Percentiles rank a stretch among this genome's conserved stretches.
phyloP scores from a whole-genome alignment of 1,284 basidiomycete genomes.

The Coniferiporia weirii region DNA sequence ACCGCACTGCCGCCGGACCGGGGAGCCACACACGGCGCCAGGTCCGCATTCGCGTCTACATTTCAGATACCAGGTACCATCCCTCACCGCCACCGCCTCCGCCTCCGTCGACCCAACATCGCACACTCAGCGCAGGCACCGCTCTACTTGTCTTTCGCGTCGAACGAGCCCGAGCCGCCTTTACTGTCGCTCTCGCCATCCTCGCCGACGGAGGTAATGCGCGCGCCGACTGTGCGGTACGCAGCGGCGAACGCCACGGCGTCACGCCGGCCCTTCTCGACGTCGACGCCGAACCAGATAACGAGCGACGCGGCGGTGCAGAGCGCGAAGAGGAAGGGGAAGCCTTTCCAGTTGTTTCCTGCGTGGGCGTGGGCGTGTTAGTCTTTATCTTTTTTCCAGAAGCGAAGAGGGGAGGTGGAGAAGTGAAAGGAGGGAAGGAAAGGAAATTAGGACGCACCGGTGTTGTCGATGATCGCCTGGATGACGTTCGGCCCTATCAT shows the following conservation, averaged over 20 bases:
- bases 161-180: not conserved
- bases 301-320: conserved; percentile 58
- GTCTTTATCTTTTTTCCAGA: not conserved
- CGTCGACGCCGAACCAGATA: conserved; percentile 72
- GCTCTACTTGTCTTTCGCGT: not conserved
- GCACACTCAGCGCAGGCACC: too few relatives aligned
- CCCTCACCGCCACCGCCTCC: too few relatives aligned
- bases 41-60: too few relatives aligned
- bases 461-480: conserved; percentile 70
- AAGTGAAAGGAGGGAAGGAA: not conserved
- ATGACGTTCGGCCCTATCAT: conserved; percentile 79
- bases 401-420: not conserved
- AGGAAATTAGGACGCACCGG: conserved; percentile 21
- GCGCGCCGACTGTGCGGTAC: not conserved
- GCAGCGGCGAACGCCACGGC: conserved; percentile 36
- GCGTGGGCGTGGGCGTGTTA: conserved; percentile 17
- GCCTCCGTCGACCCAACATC: too few relatives aligned
- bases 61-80: too few relatives aligned
- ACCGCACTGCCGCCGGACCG: too few relatives aligned
- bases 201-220: not conserved
- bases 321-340: conserved; percentile 77
- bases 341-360: conserved; percentile 75
- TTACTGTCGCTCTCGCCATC: not conserved
- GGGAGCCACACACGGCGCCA: too few relatives aligned
- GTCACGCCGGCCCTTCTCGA: conserved; percentile 61